A percentile compares a stretch with the other conserved stretches of the same genome.
Conservation (phyloP, 129 eudicot genomes). For the Flaveria trinervia region DNA sequence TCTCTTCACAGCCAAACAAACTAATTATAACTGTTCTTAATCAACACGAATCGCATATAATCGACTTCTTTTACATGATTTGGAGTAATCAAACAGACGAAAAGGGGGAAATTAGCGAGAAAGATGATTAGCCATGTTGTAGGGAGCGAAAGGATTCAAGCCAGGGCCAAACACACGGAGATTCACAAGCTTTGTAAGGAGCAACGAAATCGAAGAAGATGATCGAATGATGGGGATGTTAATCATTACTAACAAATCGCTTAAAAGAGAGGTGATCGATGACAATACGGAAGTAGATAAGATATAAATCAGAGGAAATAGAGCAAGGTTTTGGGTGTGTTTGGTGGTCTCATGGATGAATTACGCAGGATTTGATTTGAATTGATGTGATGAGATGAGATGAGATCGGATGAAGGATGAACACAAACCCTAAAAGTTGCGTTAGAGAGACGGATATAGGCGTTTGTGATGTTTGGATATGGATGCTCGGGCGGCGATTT, state of each 20-base stretch:
- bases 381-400: too few species aligned
- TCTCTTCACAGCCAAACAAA: background rate
- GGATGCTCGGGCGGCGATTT: background rate
- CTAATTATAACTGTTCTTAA: slow-evolving; percentile 5
- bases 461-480: slow-evolving; percentile 6
- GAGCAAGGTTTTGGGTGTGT: slow-evolving; percentile 6
- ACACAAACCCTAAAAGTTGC: slow-evolving; percentile 28
- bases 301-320: background rate
- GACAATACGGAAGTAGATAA: background rate
- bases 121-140: slow-evolving; percentile 37
- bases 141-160: slow-evolving; percentile 38
- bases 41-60: background rate
- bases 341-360: slow-evolving; percentile 36
- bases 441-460: background rate
- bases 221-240: slow-evolving; percentile 19
- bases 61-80: slow-evolving; percentile 26
- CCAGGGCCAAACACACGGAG: slow-evolving; percentile 39
- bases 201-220: slow-evolving; percentile 23
- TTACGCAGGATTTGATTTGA: background rate
- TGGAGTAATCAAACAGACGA: background rate
- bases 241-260: slow-evolving; percentile 27
- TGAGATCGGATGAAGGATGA: background rate
- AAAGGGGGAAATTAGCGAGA: slow-evolving; percentile 29
- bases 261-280: slow-evolving; percentile 4
- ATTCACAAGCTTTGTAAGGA: slow-evolving; percentile 30